Percentiles rank a stretch among this genome's conserved stretches.
Conservation (phyloP, 768 basidiomycete species). For the Pulveroboletus sp. region DNA sequence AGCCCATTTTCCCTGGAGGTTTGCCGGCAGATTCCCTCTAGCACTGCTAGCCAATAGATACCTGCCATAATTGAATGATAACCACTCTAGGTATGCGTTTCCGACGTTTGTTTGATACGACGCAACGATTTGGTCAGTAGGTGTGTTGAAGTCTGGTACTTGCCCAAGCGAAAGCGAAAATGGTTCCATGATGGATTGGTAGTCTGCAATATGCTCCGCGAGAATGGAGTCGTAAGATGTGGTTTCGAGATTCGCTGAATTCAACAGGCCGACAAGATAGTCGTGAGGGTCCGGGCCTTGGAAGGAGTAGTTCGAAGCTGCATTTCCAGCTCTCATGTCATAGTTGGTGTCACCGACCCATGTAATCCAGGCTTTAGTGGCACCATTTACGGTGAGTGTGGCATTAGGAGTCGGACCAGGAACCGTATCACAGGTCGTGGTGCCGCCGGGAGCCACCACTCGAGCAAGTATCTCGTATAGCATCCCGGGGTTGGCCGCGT, state of each 20-base stretch:
- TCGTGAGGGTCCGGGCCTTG: constrained; percentile 58
- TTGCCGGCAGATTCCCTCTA: constrained; percentile 62
- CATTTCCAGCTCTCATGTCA: constrained; percentile 58
- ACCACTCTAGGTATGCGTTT: constrained; percentile 69
- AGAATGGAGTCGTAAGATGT: constrained; percentile 40
- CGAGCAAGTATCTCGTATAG: constrained; percentile 62
- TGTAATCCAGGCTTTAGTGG: constrained; percentile 58
- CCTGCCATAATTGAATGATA: constrained; percentile 70
- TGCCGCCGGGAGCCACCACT: constrained; percentile 35
- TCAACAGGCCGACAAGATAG: constrained; percentile 39
- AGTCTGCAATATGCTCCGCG: constrained; percentile 51
- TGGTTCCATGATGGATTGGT: constrained; percentile 37
- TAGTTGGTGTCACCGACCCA: constrained; percentile 79
- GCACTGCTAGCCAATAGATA: constrained; percentile 64
- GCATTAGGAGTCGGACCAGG: constrained; percentile 38
- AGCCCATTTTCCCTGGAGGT: constrained; percentile 76
- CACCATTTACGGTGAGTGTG: constrained; percentile 44
- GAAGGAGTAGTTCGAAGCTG: constrained; percentile 58
- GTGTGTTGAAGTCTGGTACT: constrained; percentile 44
- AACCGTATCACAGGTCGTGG: constrained; percentile 32
- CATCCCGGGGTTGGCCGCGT: constrained; percentile 57
- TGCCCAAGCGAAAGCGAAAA: constrained; percentile 65
- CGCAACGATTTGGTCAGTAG: constrained; percentile 57
- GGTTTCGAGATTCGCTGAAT: constrained; percentile 19
- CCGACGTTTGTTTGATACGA: constrained; percentile 54